phyloP scores from a whole-genome alignment of 2,329 filamentous ascomycete species.

The Aspergillus texensis region DNA sequence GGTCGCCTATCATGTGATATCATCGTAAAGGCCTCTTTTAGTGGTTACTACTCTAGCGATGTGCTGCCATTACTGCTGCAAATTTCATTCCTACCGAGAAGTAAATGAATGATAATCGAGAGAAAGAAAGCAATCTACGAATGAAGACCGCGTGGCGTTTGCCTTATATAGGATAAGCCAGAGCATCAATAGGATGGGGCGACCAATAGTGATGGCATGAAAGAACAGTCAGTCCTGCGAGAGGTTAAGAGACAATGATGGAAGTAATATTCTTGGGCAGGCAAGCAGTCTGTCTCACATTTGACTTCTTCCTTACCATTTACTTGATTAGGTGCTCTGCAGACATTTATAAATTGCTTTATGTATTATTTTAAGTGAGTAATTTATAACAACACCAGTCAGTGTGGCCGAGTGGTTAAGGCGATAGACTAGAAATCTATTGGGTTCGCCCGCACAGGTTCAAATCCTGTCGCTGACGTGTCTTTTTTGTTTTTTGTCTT shows the following conservation, averaged over 20 bases:
- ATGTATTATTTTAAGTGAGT: accelerated
- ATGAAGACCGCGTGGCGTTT: neutral
- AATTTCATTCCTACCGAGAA: no score
- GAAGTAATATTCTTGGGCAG: no score
- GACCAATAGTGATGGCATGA: neutral
- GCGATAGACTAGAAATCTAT: neutral
- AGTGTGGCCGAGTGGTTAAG: neutral
- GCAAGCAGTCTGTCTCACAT: neutral
- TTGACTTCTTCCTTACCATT: neutral
- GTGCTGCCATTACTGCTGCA: neutral
- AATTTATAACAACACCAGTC: neutral
- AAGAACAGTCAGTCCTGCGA: neutral
- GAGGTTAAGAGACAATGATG: no score
- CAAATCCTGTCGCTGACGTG: neutral
- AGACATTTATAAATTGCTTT: neutral
- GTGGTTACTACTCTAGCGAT: neutral
- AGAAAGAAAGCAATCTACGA: neutral
- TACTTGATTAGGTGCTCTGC: neutral
- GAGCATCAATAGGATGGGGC: neutral
- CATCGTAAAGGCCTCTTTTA: neutral
- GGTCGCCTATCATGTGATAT: neutral
- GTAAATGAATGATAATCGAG: no score
- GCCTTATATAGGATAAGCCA: neutral
- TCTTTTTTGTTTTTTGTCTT: neutral
- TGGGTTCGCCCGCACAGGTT: neutral